These are phyloP conservation scores for Phyllachora maydis DNA, from an alignment of 2,329 filamentous ascomycete genomes.

Conservation along the genomic window DNA sequence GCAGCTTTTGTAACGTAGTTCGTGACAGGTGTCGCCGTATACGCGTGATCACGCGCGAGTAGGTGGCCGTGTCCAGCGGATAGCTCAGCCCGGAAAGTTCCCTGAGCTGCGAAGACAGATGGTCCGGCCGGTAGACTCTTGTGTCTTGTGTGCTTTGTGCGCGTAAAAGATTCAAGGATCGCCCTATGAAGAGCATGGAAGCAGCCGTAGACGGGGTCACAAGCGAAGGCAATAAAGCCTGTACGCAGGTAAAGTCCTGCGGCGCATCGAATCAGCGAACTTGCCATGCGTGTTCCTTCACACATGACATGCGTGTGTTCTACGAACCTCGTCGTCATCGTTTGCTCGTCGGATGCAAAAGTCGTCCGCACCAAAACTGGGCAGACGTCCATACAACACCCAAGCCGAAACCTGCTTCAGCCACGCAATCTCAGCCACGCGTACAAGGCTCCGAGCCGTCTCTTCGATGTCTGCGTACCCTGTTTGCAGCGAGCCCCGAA, in stretches of 20 bases:
- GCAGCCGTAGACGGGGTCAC: constrained; percentile 53
- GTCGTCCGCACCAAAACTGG: constrained; percentile 57
- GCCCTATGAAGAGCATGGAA: constrained; percentile 81
- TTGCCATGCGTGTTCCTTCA: too few species aligned
- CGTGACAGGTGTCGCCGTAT: constrained; percentile 69
- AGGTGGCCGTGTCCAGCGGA: constrained; percentile 50
- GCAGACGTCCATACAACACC: constrained; percentile 74
- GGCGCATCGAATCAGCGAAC: constrained; percentile 2
- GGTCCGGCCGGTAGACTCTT: constrained; percentile 27
- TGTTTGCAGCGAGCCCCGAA: constrained; percentile 61
- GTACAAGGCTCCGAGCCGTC: constrained; percentile 51
- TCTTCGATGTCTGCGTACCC: constrained; percentile 75
- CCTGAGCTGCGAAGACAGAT: constrained; percentile 47
- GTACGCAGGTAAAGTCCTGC: constrained; percentile 36
- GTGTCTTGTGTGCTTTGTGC: constrained; percentile 25
- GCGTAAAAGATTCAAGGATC: constrained; percentile 69
- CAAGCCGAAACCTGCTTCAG: constrained; percentile 76
- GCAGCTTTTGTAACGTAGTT: constrained; percentile 60
- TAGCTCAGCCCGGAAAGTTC: constrained; percentile 48
- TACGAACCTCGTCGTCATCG: constrained; percentile 18
- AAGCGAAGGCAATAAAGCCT: constrained; percentile 53
- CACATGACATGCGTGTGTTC: too few species aligned
- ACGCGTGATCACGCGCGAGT: constrained; percentile 51
- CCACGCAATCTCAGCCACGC: constrained; percentile 74
- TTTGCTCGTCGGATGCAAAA: constrained; percentile 54